phyloP scores from a whole-genome alignment of 805 yeast species.

The Saccharomycopsis sp. region DNA sequence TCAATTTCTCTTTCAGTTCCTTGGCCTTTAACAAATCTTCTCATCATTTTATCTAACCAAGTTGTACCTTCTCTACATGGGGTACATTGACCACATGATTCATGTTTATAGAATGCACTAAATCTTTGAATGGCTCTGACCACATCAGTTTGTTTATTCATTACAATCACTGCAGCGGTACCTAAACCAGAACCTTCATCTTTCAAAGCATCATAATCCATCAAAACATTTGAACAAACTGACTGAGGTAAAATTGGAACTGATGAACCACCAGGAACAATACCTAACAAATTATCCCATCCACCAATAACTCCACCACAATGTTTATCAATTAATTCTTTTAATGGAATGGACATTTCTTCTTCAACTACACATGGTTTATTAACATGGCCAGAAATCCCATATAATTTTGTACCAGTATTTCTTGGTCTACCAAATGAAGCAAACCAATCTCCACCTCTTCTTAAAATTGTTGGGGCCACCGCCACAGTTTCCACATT shows the following conservation, averaged over 20 bases:
- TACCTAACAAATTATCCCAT: conserved; percentile 83
- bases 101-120: conserved; percentile 79
- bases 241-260: conserved; percentile 71
- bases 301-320: conserved; percentile 90
- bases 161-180: conserved; percentile 87
- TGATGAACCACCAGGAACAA: conserved; percentile 86
- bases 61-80: conserved; percentile 94
- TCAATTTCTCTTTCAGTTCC: conserved; percentile 76
- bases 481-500: conserved; percentile 89
- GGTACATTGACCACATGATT: conserved; percentile 91
- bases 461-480: conserved; percentile 79
- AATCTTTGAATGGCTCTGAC: conserved; percentile 81
- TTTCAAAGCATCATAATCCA: conserved; percentile 83
- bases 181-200: conserved; percentile 85
- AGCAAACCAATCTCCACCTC: conserved; percentile 85
- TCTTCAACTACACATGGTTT: conserved; percentile 91
- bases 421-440: conserved; percentile 79
- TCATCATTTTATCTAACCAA: conserved; percentile 77
- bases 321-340: conserved; percentile 74
- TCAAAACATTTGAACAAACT: conserved; percentile 55
- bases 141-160: conserved; percentile 80
- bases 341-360: conserved; percentile 84
- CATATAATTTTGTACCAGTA: conserved; percentile 71
- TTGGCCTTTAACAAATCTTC: conserved; percentile 68
- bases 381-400: conserved; percentile 85